Conservation (phyloP, 169 alveolate genomes). For the Theileria parva region DNA sequence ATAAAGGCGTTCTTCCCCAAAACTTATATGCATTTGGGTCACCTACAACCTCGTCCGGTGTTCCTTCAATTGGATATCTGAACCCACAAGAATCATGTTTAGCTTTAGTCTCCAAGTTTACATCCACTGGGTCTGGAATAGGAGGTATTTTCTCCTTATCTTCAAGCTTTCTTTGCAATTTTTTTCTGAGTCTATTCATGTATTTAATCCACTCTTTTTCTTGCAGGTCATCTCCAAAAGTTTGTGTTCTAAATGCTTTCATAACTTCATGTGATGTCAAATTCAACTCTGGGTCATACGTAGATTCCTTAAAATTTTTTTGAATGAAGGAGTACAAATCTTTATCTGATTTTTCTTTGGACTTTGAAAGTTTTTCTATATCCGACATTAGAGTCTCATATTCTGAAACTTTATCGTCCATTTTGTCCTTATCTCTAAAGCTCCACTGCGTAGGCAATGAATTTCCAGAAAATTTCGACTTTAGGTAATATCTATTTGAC, state of each 20-base stretch:
- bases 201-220: conserved; percentile 1
- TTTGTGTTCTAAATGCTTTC: conserved; percentile 1
- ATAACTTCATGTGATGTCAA: conserved; percentile 34
- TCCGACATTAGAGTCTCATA: conserved; percentile 31
- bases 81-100: conserved; percentile 46
- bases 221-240: neutral
- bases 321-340: conserved; percentile 31
- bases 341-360: conserved; percentile 27
- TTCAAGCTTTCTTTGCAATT: neutral
- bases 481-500: too few species aligned
- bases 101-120: neutral
- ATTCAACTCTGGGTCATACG: conserved; percentile 6
- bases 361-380: conserved; percentile 19
- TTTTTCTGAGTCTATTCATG: neutral
- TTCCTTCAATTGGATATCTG: conserved; percentile 51
- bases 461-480: neutral
- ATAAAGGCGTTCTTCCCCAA: conserved; percentile 55
- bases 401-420: neutral
- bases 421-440: neutral
- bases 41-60: conserved; percentile 43
- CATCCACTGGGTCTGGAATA: conserved; percentile 11
- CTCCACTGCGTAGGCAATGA: neutral
- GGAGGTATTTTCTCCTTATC: neutral
- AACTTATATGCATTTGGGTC: conserved; percentile 39
- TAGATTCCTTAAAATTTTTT: conserved; percentile 22